Conservation (phyloP, 768 basidiomycete genomes). For the Tricholoma sp. region DNA sequence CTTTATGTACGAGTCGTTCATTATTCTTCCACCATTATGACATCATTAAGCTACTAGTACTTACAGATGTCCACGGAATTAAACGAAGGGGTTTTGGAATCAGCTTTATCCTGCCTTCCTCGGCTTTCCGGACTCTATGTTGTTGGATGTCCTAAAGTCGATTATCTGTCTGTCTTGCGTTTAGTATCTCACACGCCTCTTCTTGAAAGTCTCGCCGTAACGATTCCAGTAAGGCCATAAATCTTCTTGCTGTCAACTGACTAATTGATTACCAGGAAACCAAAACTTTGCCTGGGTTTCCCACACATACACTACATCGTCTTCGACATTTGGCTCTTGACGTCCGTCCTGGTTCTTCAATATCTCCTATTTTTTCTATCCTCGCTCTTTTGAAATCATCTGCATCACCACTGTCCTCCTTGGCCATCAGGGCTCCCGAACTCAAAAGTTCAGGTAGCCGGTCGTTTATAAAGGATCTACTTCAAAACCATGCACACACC, state of each 20-base stretch:
- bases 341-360: slow-evolving; percentile 19
- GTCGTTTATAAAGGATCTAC: slow-evolving; percentile 37
- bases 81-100: slow-evolving; percentile 45
- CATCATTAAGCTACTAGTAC: background rate
- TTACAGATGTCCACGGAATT: slow-evolving; percentile 55
- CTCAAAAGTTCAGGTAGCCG: slow-evolving; percentile 25
- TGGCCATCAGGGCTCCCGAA: slow-evolving; percentile 43
- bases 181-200: slow-evolving; percentile 43
- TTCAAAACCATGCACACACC: slow-evolving; percentile 35
- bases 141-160: slow-evolving; percentile 51
- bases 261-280: slow-evolving; percentile 23
- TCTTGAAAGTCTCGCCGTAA: slow-evolving; percentile 58
- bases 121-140: slow-evolving; percentile 55
- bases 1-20: slow-evolving; percentile 47
- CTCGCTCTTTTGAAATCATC: slow-evolving; percentile 28
- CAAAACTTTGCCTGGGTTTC: slow-evolving; percentile 20
- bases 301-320: slow-evolving; percentile 14
- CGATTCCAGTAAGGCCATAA: slow-evolving; percentile 43
- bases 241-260: background rate
- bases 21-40: background rate
- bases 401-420: slow-evolving; percentile 29
- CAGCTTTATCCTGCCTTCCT: slow-evolving; percentile 45
- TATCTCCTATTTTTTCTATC: slow-evolving; percentile 24
- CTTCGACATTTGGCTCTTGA: slow-evolving; percentile 29
- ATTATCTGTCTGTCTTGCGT: slow-evolving; percentile 45